Conservation (phyloP, 2,329 filamentous ascomycete genomes). For the Fusarium tricinctum region DNA sequence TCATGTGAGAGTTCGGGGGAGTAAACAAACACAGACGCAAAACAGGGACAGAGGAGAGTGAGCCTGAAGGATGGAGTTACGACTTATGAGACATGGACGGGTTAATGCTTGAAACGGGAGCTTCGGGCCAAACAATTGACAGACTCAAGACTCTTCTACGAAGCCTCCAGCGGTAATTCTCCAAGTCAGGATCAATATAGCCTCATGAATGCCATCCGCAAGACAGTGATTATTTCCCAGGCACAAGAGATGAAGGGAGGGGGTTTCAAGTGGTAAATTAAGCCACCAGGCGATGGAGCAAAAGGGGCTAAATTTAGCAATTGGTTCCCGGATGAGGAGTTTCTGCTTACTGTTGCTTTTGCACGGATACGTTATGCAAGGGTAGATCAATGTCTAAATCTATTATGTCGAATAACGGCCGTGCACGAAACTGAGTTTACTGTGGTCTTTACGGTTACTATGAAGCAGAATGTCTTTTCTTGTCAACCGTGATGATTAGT, state of each 20-base stretch:
- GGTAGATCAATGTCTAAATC: slow-evolving; percentile 26
- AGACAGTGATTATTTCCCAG: slow-evolving; percentile 2
- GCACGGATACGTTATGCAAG: slow-evolving; percentile 14
- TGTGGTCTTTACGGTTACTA: background rate
- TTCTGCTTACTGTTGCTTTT: slow-evolving; percentile 17
- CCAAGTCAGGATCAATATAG: slow-evolving; percentile 8
- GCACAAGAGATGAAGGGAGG: slow-evolving; percentile 19
- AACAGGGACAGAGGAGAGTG: slow-evolving; percentile 15
- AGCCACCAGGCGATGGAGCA: slow-evolving; percentile 41
- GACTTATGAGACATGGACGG: slow-evolving; percentile 41
- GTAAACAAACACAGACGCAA: slow-evolving; percentile 16
- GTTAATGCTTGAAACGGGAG: slow-evolving; percentile 15
- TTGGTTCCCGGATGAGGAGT: slow-evolving; percentile 30
- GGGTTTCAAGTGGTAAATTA: slow-evolving; percentile 46
- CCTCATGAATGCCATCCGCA: slow-evolving; percentile 9
- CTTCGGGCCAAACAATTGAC: slow-evolving; percentile 16
- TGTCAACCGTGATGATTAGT: background rate
- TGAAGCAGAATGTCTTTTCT: slow-evolving; percentile 1
- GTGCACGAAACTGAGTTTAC: slow-evolving; percentile 29
- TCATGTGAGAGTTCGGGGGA: slow-evolving; percentile 21
- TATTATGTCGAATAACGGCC: slow-evolving; percentile 13
- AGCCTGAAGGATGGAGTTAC: slow-evolving; percentile 11
- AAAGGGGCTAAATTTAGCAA: slow-evolving; percentile 51
- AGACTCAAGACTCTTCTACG: background rate
- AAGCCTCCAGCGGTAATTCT: slow-evolving; percentile 11